These are phyloP conservation scores for Oropetium thomaeum DNA, from an alignment of 176 grass and related monocot genomes.

Conservation along the genomic window DNA sequence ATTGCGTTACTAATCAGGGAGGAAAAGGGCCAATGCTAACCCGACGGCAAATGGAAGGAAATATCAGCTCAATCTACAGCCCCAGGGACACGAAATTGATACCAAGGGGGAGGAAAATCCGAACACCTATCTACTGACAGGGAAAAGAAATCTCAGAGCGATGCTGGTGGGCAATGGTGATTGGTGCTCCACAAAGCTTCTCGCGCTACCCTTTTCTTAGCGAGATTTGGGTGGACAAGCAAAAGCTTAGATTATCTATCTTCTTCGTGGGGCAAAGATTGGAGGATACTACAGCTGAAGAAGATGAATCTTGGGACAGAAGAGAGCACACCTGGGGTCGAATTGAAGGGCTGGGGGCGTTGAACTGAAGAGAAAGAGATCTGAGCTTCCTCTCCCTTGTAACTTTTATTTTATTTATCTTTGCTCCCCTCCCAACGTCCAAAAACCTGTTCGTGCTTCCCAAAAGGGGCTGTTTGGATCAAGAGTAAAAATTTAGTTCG, in stretches of 20 bases:
- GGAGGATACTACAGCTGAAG: neutral
- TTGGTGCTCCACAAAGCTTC: neutral
- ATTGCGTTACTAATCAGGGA: neutral
- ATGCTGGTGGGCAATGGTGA: neutral
- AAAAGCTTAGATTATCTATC: neutral
- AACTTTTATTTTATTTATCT: neutral
- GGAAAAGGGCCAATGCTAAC: neutral
- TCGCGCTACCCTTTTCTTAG: neutral
- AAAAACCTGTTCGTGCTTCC: slow-evolving; percentile 33
- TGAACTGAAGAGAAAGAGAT: slow-evolving; percentile 31
- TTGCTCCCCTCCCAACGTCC: neutral
- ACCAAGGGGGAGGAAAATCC: neutral
- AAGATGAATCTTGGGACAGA: neutral
- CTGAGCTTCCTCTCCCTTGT: slow-evolving; percentile 7
- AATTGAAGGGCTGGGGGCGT: neutral
- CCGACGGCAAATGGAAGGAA: neutral
- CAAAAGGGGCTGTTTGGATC: too few species aligned
- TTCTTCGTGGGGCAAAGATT: neutral
- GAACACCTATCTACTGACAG: too few species aligned
- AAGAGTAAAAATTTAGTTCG: too few species aligned
- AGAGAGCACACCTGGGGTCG: neutral
- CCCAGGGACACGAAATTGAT: neutral
- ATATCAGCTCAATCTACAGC: neutral
- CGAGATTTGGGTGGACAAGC: slow-evolving; percentile 3
- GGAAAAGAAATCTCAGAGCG: neutral